Conservation (phyloP, 2,329 filamentous ascomycete species). For the Ploettnerulaceae sp. region DNA sequence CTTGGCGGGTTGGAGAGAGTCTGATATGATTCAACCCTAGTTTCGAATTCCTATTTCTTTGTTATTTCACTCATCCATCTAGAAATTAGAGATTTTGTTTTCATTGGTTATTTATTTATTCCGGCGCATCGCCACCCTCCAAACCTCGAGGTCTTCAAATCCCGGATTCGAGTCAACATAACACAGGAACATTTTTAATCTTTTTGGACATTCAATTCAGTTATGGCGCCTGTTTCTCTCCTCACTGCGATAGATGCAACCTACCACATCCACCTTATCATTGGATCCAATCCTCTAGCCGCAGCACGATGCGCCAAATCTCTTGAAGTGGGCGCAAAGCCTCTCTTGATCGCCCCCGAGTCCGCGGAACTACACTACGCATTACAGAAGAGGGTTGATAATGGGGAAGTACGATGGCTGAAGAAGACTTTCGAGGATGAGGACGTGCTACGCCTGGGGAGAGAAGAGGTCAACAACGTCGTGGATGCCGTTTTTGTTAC, state of each 20-base stretch:
- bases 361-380: slow-evolving; percentile 53
- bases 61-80: too few species aligned
- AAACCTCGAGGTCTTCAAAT: too few species aligned
- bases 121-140: too few species aligned
- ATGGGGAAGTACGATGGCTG: slow-evolving; percentile 61
- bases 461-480: slow-evolving; percentile 68
- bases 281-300: slow-evolving; percentile 85
- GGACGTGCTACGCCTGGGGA: slow-evolving; percentile 72
- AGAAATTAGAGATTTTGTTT: too few species aligned
- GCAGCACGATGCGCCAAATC: slow-evolving; percentile 76
- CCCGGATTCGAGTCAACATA: too few species aligned
- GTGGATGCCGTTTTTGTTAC: slow-evolving; percentile 95
- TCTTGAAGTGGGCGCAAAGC: slow-evolving; percentile 73
- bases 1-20: too few species aligned
- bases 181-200: too few species aligned
- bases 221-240: slow-evolving; percentile 42
- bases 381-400: slow-evolving; percentile 59
- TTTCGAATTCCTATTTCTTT: too few species aligned
- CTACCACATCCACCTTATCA: slow-evolving; percentile 72
- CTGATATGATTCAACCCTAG: too few species aligned
- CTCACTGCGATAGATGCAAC: slow-evolving; percentile 68
- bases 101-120: too few species aligned
- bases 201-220: too few species aligned
- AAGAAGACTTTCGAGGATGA: slow-evolving; percentile 61
- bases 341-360: slow-evolving; percentile 71